Evolutionary conservation across 2,329 filamentous ascomycete species (phyloP).

Genomic region (Botrytis medusae): DNA sequence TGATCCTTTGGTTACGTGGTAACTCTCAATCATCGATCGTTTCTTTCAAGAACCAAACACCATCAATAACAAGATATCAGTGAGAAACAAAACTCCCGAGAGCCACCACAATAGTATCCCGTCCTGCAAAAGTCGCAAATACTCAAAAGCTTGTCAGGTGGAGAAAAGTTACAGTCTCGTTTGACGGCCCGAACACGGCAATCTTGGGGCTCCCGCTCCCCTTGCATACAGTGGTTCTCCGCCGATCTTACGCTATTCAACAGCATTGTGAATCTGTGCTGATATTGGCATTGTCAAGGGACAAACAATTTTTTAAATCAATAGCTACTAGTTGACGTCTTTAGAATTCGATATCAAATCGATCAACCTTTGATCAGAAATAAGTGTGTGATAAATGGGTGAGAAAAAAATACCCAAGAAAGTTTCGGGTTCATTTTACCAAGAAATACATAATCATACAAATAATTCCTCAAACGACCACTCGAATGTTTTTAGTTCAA

Average conservation of each 20-base stretch:
- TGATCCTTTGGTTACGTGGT: background rate
- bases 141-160: background rate
- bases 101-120: background rate
- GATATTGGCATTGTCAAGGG: background rate
- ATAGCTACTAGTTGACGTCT: background rate
- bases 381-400: background rate
- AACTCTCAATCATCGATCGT: background rate
- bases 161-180: background rate
- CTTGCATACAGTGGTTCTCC: background rate
- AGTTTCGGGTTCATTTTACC: background rate
- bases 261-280: background rate
- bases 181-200: background rate
- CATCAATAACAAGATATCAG: background rate
- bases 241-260: background rate
- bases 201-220: background rate
- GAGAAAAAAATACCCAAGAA: too few species aligned
- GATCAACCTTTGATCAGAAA: background rate
- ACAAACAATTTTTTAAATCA: background rate
- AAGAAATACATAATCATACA: accelerated
- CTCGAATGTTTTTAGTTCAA: background rate
- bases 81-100: background rate
- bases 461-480: background rate
- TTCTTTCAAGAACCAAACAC: background rate
- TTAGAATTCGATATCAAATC: background rate
- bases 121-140: background rate